These are phyloP conservation scores for Chaetoscypha palmicola DNA, from an alignment of 2,329 filamentous ascomycete species.

Conservation along the genomic window DNA sequence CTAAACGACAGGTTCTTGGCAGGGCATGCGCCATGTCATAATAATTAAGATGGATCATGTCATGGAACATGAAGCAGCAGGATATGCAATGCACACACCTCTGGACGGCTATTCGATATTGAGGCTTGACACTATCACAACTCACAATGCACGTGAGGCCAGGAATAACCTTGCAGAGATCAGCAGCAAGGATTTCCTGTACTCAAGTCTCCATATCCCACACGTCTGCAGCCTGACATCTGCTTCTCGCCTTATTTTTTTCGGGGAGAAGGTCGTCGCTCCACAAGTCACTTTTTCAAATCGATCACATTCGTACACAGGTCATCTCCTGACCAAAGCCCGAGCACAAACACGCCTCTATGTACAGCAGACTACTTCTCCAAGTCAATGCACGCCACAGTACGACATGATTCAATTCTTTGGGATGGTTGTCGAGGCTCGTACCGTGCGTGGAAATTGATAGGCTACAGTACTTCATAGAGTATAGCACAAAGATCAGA, in stretches of 20 bases:
- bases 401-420: neutral
- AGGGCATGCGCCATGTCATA: no score
- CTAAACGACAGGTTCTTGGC: slow-evolving; percentile 4
- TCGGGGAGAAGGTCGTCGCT: slow-evolving; percentile 1
- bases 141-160: slow-evolving; percentile 12
- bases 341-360: no score
- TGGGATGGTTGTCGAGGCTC: neutral
- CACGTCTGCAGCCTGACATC: neutral
- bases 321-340: neutral
- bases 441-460: no score
- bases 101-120: neutral
- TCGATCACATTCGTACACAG: neutral
- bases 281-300: neutral
- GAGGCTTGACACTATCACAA: slow-evolving; percentile 1
- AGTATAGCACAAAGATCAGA: no score
- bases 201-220: neutral
- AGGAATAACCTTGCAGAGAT: slow-evolving; percentile 18
- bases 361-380: no score
- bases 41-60: no score
- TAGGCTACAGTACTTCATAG: no score
- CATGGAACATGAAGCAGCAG: neutral
- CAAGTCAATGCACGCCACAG: neutral
- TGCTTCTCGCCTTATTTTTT: slow-evolving; percentile 4
- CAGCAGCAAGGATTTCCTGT: slow-evolving; percentile 12
- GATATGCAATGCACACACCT: neutral